These are phyloP conservation scores for Cercospora sp. DNA, from an alignment of 2,329 filamentous ascomycete genomes.

Conservation along the genomic window DNA sequence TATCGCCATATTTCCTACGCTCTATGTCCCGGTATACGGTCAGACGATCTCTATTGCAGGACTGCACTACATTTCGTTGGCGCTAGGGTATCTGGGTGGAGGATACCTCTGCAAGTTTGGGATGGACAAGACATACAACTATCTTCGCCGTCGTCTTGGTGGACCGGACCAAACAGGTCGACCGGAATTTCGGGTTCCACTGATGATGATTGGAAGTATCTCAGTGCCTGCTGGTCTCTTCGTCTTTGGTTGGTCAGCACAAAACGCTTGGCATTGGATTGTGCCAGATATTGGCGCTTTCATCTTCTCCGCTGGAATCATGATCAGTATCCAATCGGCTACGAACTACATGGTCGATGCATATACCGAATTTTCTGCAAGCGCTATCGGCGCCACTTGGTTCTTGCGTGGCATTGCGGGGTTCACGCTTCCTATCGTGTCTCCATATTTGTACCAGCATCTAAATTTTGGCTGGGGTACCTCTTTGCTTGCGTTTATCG, in stretches of 20 bases:
- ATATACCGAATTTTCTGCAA: slow-evolving; percentile 60
- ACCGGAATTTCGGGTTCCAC: background rate
- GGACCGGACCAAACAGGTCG: background rate
- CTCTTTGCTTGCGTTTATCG: slow-evolving; percentile 55
- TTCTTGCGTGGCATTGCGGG: slow-evolving; percentile 57
- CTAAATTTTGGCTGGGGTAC: slow-evolving; percentile 58
- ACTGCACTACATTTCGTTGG: slow-evolving; percentile 45
- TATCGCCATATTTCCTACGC: background rate
- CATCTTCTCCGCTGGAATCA: slow-evolving; percentile 26
- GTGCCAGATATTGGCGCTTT: slow-evolving; percentile 32
- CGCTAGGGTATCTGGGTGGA: slow-evolving; percentile 43
- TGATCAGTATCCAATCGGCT: slow-evolving; percentile 28
- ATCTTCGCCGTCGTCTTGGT: slow-evolving; percentile 19
- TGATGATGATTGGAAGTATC: slow-evolving; percentile 7
- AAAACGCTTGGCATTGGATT: slow-evolving; percentile 16
- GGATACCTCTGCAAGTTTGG: background rate
- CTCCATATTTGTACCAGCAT: background rate
- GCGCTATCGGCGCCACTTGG: slow-evolving; percentile 64
- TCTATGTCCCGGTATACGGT: background rate
- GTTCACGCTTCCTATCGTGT: background rate
- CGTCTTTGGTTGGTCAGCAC: slow-evolving; percentile 24
- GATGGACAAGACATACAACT: slow-evolving; percentile 13
- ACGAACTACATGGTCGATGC: slow-evolving; percentile 64
- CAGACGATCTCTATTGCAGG: slow-evolving; percentile 33
- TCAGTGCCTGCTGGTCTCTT: slow-evolving; percentile 16